phyloP scores from a whole-genome alignment of 2,329 filamentous ascomycete genomes.

The Diaporthe helianthi region DNA sequence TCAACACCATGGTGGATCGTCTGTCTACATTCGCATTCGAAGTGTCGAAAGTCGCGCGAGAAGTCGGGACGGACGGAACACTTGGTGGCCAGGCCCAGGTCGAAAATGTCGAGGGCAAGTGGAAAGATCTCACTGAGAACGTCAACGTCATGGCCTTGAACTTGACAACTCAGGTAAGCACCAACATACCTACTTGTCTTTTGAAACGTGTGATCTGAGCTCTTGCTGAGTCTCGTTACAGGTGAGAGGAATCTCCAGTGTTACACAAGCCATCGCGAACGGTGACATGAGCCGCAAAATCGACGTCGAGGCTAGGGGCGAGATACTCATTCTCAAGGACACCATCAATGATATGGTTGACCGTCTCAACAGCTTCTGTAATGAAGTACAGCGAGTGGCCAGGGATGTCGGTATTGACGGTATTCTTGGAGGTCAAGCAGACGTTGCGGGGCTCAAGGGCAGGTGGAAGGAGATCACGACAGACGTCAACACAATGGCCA shows the following conservation, averaged over 20 bases:
- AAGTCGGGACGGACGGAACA: constrained; percentile 95
- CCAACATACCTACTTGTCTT: no score
- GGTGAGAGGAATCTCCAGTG: constrained; percentile 90
- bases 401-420: constrained; percentile 97
- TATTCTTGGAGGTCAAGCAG: constrained; percentile 97
- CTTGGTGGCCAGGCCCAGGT: constrained; percentile 93
- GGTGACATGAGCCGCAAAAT: constrained; percentile 97
- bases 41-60: constrained; percentile 92
- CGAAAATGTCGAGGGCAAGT: constrained; percentile 95
- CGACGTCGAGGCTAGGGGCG: constrained; percentile 91
- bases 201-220: background rate
- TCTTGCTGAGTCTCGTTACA: constrained; percentile 45
- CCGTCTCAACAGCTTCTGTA: constrained; percentile 91
- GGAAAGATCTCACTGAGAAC: constrained; percentile 94
- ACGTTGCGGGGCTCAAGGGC: constrained; percentile 89
- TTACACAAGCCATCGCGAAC: constrained; percentile 93
- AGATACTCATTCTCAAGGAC: constrained; percentile 91
- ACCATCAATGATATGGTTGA: constrained; percentile 99
- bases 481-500: constrained; percentile 92
- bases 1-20: constrained; percentile 99
- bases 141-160: constrained; percentile 80
- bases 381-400: constrained; percentile 93
- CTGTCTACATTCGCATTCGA: constrained; percentile 95
- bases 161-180: constrained; percentile 66
- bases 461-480: constrained; percentile 99